These are phyloP conservation scores for Asterochloris erici DNA, from an alignment of 139 green algal species.

Conservation along the genomic window DNA sequence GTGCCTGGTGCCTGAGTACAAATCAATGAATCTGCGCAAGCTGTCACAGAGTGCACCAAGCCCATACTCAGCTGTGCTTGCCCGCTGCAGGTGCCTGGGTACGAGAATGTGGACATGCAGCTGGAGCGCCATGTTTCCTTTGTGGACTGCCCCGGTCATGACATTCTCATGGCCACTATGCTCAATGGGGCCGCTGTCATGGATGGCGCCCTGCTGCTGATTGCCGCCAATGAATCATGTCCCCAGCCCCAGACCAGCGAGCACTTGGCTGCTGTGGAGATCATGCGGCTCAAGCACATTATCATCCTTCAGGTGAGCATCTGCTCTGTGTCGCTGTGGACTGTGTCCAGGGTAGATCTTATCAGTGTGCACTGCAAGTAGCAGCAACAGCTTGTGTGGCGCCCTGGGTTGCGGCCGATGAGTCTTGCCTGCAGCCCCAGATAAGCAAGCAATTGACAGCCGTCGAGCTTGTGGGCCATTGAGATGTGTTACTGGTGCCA, in stretches of 20 bases:
- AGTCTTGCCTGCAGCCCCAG: conserved; percentile 94
- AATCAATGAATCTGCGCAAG: no score
- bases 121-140: conserved; percentile 97
- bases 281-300: conserved; percentile 96
- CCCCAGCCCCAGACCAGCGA: conserved; percentile 91
- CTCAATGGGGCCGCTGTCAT: conserved; percentile 99
- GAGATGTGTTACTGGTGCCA: no score
- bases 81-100: conserved; percentile 34
- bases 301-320: conserved; percentile 68
- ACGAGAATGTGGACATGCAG: conserved; percentile 83
- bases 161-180: conserved; percentile 99
- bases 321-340: no score
- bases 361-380: no score
- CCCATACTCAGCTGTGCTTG: no score
- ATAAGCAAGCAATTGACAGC: conserved; percentile 93
- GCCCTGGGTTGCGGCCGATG: conserved; percentile 97
- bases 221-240: conserved; percentile 98
- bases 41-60: no score
- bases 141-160: conserved; percentile 98
- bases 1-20: no score
- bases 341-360: no score
- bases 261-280: conserved; percentile 97
- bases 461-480: conserved; percentile 96
- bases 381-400: conserved; percentile 84
- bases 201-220: conserved; percentile 97